Evolutionary conservation across 306 rosid genomes (phyloP).

Genomic region (Medicago ruthenica): DNA sequence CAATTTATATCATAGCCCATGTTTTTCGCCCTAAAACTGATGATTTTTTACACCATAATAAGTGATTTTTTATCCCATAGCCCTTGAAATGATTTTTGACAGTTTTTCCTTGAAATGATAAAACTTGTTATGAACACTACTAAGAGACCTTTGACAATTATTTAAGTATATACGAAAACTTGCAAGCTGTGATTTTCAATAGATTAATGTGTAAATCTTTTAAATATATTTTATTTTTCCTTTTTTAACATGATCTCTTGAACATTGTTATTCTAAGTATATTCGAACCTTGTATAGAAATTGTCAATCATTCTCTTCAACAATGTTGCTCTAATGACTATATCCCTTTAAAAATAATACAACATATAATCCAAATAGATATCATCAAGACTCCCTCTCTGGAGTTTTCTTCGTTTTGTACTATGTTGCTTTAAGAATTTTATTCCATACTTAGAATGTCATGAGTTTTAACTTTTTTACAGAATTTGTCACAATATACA

Average conservation of each 20-base stretch:
- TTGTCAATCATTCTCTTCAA: constrained; percentile 29
- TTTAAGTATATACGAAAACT: not conserved
- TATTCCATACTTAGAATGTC: not conserved
- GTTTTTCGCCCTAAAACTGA: too few species aligned
- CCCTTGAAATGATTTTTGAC: too few species aligned
- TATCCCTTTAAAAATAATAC: not conserved
- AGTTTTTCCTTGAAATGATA: too few species aligned
- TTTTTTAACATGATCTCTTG: not conserved
- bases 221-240: not conserved
- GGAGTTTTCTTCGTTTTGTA: constrained; percentile 23
- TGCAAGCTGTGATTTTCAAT: constrained; percentile 8
- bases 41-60: too few species aligned
- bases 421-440: constrained; percentile 13
- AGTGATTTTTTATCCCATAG: too few species aligned
- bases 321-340: not conserved
- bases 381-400: constrained; percentile 3
- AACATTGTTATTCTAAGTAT: constrained; percentile 6
- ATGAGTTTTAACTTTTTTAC: not conserved
- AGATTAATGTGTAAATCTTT: not conserved
- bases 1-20: too few species aligned
- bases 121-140: too few species aligned
- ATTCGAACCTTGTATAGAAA: not conserved
- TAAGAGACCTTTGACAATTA: too few species aligned
- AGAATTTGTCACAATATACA: too few species aligned
- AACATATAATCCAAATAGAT: constrained; percentile 28